These are phyloP conservation scores for Aureobasidium sp. DNA, from an alignment of 2,329 filamentous ascomycete species.

Conservation along the genomic window DNA sequence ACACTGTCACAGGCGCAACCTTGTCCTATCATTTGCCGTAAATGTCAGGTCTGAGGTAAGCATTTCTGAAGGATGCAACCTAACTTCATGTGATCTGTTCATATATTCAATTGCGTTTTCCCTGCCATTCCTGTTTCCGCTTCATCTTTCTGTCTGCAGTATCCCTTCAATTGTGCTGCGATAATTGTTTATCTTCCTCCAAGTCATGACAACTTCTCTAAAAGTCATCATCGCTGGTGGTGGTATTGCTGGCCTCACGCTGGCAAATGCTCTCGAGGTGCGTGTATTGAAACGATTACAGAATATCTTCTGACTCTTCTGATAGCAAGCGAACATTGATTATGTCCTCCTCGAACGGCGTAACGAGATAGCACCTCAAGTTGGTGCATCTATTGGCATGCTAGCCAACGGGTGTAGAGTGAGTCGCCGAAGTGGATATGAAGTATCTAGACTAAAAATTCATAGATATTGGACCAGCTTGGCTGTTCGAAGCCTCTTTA, in stretches of 20 bases:
- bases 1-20: background rate
- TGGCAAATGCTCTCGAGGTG: constrained; percentile 41
- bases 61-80: background rate
- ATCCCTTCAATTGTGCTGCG: background rate
- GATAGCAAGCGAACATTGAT: constrained; percentile 35
- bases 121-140: background rate
- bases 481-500: constrained; percentile 33
- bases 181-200: too few relatives aligned
- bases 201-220: background rate
- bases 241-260: constrained; percentile 41
- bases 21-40: background rate
- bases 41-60: background rate
- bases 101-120: background rate
- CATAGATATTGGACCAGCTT: constrained; percentile 43
- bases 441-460: background rate
- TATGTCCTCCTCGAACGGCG: constrained; percentile 45
- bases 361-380: constrained; percentile 36
- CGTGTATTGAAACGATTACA: background rate
- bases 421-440: background rate
- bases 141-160: background rate
- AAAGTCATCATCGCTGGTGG: constrained; percentile 44
- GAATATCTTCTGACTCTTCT: background rate
- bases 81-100: background rate
- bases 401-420: constrained; percentile 36
- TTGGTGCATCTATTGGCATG: constrained; percentile 45